Conservation (phyloP, 805 yeast genomes). For the Metschnikowia peoriensis region DNA sequence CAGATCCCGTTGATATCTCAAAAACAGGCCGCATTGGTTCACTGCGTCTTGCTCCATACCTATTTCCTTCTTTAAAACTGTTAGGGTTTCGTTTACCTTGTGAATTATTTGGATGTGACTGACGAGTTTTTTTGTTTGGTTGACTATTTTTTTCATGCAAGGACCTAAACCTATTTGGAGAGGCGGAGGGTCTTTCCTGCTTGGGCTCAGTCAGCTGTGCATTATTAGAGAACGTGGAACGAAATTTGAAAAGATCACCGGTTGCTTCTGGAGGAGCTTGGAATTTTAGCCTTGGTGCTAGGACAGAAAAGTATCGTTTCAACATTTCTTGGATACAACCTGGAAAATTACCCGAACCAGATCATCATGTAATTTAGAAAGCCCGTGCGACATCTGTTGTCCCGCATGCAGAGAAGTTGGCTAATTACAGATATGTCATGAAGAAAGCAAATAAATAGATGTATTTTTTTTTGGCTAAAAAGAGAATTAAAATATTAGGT, state of each 20-base stretch:
- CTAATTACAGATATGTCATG: neutral
- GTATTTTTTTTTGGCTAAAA: too few species aligned
- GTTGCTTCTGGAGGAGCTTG: neutral
- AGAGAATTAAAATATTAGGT: neutral
- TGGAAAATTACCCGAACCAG: neutral
- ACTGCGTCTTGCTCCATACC: conserved; percentile 3
- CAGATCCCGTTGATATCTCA: conserved; percentile 25
- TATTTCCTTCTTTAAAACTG: conserved; percentile 1
- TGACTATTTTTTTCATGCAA: conserved; percentile 2
- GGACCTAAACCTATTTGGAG: conserved; percentile 5
- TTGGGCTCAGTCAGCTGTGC: neutral
- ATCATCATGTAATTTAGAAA: neutral
- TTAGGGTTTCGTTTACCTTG: neutral
- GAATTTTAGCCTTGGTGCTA: neutral
- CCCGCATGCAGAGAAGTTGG: neutral
- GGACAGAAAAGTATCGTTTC: conserved; percentile 2
- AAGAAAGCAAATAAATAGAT: neutral
- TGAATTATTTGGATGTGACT: neutral
- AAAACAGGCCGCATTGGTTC: conserved; percentile 16
- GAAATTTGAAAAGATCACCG: neutral
- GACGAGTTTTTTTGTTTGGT: neutral
- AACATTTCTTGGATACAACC: neutral
- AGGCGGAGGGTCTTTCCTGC: neutral
- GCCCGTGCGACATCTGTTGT: neutral
- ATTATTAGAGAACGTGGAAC: neutral